Base-by-base conservation (phyloP, 306 rosid genomes). In the Mucuna pruriens region DNA sequence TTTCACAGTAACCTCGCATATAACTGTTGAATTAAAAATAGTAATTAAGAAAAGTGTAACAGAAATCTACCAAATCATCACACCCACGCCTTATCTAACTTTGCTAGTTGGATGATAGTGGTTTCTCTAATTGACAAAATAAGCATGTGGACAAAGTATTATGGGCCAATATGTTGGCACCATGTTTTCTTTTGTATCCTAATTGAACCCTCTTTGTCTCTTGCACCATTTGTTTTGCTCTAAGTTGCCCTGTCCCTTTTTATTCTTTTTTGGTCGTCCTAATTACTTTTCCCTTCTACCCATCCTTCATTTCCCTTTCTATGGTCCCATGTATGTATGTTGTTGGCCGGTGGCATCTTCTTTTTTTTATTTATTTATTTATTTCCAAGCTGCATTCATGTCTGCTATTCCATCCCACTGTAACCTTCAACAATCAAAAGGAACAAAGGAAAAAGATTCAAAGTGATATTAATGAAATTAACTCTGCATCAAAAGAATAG, bases 81-180 rank as follows among this genome's bases (percentile, higher is more conserved):
- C 16, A 19, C 40, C 83, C 87, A 49, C 51, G 76, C 75, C 83
- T 71, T 71, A 69, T 83, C 81, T 69, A 54, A 58, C 42, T 81
- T 81, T 74, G 25, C 62, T 39, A 73, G 82, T 80, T 76, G 82
- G 81, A 54, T 40, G 83, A 84, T 57, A 68, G 87, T 85, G 81
- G 67, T 51, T n/a, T n/a, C 26, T 85, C 20, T 26, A 61, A 57
- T 60, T 39, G 86, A 86, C 88, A 88, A 88, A 78, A 51, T 63
- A 83, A 23, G 74, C 20, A 81, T 19, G 54, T 44, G 58, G 82
- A 83, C 86, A 91, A 85, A 85, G 65, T 17, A 38, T 71, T 45
- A 89, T 83, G 90, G 93, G 88, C 79, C 90, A 74, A 58, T 79
- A 85, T 89, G 91, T 86, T 88, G 88, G 85, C 76, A 68, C 77